A percentile compares a stretch with the other conserved stretches of the same genome.
phyloP scores from a whole-genome alignment of 2,329 filamentous ascomycete genomes.

The Microcyclospora pomicola region DNA sequence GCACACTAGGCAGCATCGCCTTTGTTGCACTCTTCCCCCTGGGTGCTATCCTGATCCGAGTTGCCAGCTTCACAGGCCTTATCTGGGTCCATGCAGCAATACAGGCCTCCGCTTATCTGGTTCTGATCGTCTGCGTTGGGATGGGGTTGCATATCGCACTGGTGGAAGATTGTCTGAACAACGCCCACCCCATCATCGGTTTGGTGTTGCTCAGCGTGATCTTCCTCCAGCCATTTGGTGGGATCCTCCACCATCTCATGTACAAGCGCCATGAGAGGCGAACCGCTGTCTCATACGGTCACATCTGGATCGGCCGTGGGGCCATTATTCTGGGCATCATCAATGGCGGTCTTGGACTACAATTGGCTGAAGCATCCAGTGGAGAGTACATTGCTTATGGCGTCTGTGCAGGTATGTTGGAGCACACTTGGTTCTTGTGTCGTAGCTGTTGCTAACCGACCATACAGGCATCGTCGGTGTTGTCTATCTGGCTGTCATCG shows the following conservation, averaged over 20 bases:
- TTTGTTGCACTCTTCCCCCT: conserved; percentile 33
- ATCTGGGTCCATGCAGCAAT: conserved; percentile 32
- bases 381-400: conserved; percentile 31
- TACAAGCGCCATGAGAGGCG: conserved; percentile 35
- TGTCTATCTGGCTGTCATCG: conserved; percentile 24
- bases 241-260: conserved; percentile 37
- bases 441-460: too few relatives aligned
- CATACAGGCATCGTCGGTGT: conserved; percentile 26
- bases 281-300: conserved; percentile 31
- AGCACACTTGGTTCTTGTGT: too few relatives aligned
- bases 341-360: conserved; percentile 43
- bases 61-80: conserved; percentile 28
- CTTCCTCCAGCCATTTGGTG: conserved; percentile 41
- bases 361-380: conserved; percentile 28
- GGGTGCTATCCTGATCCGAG: conserved; percentile 30
- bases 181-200: conserved; percentile 41
- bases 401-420: conserved; percentile 29
- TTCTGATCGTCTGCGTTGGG: conserved; percentile 36
- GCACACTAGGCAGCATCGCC: conserved; percentile 28
- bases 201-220: conserved; percentile 37
- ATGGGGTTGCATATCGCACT: conserved; percentile 38
- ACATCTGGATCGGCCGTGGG: conserved; percentile 16
- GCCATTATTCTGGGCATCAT: conserved; percentile 40
- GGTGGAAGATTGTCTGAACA: conserved; percentile 23
- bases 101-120: conserved; percentile 35